These are phyloP conservation scores for Colletotrichum scovillei DNA, from an alignment of 2,329 filamentous ascomycete genomes.

Conservation along the genomic window DNA sequence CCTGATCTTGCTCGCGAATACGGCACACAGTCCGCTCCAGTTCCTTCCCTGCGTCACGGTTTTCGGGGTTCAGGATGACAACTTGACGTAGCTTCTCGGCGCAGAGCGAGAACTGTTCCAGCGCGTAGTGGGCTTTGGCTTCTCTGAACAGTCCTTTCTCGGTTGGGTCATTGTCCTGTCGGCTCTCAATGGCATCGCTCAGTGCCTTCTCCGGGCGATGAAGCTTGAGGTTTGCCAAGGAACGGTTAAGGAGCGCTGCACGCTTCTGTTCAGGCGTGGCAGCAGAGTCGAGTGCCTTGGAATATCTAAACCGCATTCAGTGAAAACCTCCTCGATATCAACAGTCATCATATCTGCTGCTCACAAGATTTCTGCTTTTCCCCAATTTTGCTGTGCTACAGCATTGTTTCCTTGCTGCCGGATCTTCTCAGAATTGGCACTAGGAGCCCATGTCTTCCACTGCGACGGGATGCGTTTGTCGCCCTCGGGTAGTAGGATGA, in stretches of 20 bases:
- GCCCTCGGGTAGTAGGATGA: slow-evolving; percentile 49
- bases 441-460: slow-evolving; percentile 44
- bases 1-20: slow-evolving; percentile 51
- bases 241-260: slow-evolving; percentile 49
- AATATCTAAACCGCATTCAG: slow-evolving; percentile 46
- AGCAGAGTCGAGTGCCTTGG: slow-evolving; percentile 46
- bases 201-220: slow-evolving; percentile 44
- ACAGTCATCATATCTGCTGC: slow-evolving; percentile 30
- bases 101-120: slow-evolving; percentile 51
- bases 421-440: slow-evolving; percentile 36
- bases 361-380: slow-evolving; percentile 45
- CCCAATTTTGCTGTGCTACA: slow-evolving; percentile 42
- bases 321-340: neutral
- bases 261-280: slow-evolving; percentile 48
- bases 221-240: slow-evolving; percentile 46
- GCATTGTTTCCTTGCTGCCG: slow-evolving; percentile 48
- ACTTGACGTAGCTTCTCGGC: slow-evolving; percentile 48
- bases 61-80: slow-evolving; percentile 47
- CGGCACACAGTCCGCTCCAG: slow-evolving; percentile 44
- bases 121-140: slow-evolving; percentile 55
- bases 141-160: slow-evolving; percentile 59
- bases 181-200: slow-evolving; percentile 40
- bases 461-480: slow-evolving; percentile 52
- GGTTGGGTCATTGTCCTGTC: slow-evolving; percentile 35
- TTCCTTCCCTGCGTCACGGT: slow-evolving; percentile 43